phyloP scores from a whole-genome alignment of 2,329 filamentous ascomycete species.

The Ophiostoma quercus region DNA sequence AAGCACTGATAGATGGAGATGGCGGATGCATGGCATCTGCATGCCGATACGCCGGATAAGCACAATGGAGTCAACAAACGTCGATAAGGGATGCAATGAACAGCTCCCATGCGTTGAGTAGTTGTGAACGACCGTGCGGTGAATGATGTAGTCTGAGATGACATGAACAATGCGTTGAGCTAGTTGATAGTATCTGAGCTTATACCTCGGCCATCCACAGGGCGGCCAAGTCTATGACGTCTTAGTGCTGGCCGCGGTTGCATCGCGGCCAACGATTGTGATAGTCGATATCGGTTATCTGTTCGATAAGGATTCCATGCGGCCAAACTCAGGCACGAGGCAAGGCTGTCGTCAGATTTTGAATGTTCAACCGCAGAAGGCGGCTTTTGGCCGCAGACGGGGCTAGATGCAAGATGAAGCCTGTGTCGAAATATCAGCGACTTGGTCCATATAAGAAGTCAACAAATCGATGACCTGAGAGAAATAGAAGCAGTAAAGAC shows the following conservation, averaged over 20 bases:
- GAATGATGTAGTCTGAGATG: too few relatives aligned
- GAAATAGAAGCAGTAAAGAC: not conserved
- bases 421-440: too few relatives aligned
- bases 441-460: not conserved
- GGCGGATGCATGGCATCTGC: not conserved
- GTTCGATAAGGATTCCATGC: not conserved
- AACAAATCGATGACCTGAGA: too few relatives aligned
- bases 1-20: slow-evolving; percentile 10
- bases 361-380: too few relatives aligned
- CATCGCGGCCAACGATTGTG: slow-evolving; percentile 6
- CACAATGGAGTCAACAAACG: not conserved
- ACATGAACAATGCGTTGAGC: too few relatives aligned
- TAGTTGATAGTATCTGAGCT: not conserved
- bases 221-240: slow-evolving; percentile 18
- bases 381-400: too few relatives aligned
- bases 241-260: slow-evolving; percentile 19
- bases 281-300: not conserved
- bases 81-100: not conserved
- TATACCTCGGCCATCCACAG: not conserved
- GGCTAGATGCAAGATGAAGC: not conserved
- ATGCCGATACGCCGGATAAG: not conserved
- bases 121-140: too few relatives aligned
- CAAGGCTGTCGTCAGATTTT: too few relatives aligned
- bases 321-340: not conserved
- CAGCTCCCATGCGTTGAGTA: not conserved